Evolutionary conservation across 1,284 basidiomycete species (phyloP), one percentile per base, ranked within the genome.

Genomic region (Cryptococcus sp.): DNA sequence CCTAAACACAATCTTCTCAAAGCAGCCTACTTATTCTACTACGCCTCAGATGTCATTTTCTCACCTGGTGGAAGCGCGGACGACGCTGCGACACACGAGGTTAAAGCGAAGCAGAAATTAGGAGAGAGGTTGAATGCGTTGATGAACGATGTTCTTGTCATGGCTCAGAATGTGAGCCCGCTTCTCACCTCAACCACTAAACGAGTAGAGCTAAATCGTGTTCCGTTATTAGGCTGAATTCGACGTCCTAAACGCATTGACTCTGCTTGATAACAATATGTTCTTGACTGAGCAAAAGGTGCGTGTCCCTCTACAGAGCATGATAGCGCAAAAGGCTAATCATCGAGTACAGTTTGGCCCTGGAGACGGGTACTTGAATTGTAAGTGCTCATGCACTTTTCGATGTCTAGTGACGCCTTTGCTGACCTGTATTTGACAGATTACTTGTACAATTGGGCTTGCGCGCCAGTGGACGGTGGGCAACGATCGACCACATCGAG

Each of bases 181-280:
- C 11, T 39, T 13, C 22, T 17, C 34, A 3, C 17, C 37, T 22
- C 1, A 15, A 19, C 1, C 4, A 19, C 13, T 11, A 25, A 23
- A 23, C 3, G 17, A 40, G 38, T 39, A 47, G n/a, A 48, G 29
- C 10, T 11, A 25, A 11, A 1, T 17, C 1, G 26, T 7, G 16
- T 13, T 2, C 2, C 29, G 8, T 10, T 5, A 10, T 15, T 59
- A 89, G 76, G 86, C 88, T 47, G 85, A 86, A 49, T 98, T 99
- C 70, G 96, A 99, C 75, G 96, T 99, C 10, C 87, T 99, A 78
- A 99, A 99, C 77, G 91, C 91, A 1, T 79, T 99, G 59, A 95
- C 93, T 10, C 79, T 97, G 58, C 91, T 98, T 87, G 96, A 99
- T 77, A 99, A 97, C 76, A 82, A 86, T 58, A 76, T 84, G 49